Conservation (phyloP, 495 filamentous ascomycete species). For the Pyronema omphalodes region DNA sequence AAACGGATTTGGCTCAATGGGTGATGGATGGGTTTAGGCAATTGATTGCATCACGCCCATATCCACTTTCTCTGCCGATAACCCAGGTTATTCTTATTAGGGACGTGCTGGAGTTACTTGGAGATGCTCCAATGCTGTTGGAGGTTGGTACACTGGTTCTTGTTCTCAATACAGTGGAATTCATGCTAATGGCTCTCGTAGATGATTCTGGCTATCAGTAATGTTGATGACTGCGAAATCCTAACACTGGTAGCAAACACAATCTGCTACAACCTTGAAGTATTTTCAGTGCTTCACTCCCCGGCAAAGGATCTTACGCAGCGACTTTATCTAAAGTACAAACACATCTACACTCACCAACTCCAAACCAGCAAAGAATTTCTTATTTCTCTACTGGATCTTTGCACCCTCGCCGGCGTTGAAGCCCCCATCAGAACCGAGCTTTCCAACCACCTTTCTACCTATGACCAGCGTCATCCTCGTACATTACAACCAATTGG, state of each 20-base stretch:
- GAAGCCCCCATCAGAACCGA: slow-evolving; percentile 15
- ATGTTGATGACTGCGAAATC: slow-evolving; percentile 41
- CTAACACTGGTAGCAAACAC: slow-evolving; percentile 65
- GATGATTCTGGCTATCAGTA: slow-evolving; percentile 42
- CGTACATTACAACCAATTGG: slow-evolving; percentile 44
- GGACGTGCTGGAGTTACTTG: slow-evolving; percentile 47
- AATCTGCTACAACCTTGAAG: slow-evolving; percentile 50
- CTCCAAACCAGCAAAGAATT: slow-evolving; percentile 2
- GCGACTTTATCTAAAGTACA: slow-evolving; percentile 31
- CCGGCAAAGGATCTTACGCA: slow-evolving; percentile 40
- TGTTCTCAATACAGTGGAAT: too few relatives aligned
- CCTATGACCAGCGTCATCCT: slow-evolving; percentile 25
- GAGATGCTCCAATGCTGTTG: slow-evolving; percentile 60
- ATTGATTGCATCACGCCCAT: neutral
- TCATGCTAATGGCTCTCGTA: neutral
- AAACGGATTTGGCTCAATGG: slow-evolving; percentile 50
- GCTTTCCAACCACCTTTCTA: slow-evolving; percentile 25
- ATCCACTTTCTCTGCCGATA: slow-evolving; percentile 29
- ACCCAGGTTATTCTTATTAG: slow-evolving; percentile 47
- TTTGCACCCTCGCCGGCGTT: neutral
- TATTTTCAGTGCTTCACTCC: slow-evolving; percentile 58
- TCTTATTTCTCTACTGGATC: neutral
- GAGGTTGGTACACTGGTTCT: slow-evolving; percentile 27
- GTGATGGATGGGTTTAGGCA: slow-evolving; percentile 31
- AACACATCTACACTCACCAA: slow-evolving; percentile 26